Evolutionary conservation across 768 basidiomycete species (phyloP), one percentile per base, ranked within the genome.

Genomic region (Lactarius indigo): DNA sequence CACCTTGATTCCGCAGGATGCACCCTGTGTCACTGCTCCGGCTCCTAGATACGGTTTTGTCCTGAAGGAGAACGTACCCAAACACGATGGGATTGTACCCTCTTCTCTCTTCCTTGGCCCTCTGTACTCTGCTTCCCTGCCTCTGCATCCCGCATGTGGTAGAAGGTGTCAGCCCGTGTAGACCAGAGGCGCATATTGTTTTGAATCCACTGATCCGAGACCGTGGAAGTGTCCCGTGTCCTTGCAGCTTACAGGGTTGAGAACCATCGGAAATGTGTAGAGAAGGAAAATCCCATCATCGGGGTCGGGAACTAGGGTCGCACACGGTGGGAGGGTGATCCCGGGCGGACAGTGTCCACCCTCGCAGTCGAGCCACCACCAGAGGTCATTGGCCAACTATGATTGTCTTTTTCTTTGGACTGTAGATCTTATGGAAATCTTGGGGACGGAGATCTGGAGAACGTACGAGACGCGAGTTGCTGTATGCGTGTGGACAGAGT

Each of bases 21-120:
- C 91, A 92, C 0, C 92, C 92, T 1, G 93, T 94, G 71, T 94
- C 92, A 5, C 93, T 93, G 68, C 84, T 88, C 33, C 91, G 81
- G 59, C 81, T 86, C 26, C 86, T 81, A 57, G 94, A 76, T 5
- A 90, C 86, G 5, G 91, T 90, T 68, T 85, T 88, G 69, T 94
- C 91, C 72, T 95, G 92, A 5, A 79, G 77, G 10, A 95, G 77
- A 39, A 79, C 76, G 18, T 86, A 76, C 64, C 84, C 78, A 20
- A 89, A 59, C 28, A 74, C 63, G 6, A 73, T 70, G 18, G 54
- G 74, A 50, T 82, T 77, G 20, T 33, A 50, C 58, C 61, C 56
- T 9, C 57, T 61, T 65, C 57, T 15, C 23, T 26, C 55, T 18
- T 56, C 62, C 20, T 47, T 47, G 20, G 20, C 66, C 28, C 42